These are phyloP conservation scores for Corynespora cassiicola DNA, from an alignment of 2,329 filamentous ascomycete species.

Conservation along the genomic window DNA sequence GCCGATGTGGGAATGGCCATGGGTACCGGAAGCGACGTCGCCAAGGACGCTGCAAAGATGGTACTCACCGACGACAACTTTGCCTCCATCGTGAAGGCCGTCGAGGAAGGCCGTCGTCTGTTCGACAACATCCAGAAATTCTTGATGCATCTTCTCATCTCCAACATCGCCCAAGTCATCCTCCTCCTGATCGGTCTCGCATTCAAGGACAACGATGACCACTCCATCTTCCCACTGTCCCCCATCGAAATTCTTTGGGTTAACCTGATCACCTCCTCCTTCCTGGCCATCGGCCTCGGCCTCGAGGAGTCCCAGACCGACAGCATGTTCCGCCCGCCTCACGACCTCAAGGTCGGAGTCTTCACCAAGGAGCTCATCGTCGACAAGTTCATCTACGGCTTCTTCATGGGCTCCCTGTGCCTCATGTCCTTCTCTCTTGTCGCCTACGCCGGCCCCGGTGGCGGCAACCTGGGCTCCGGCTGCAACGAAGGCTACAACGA, in stretches of 20 bases:
- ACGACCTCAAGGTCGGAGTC: slow-evolving; percentile 50
- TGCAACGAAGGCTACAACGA: slow-evolving; percentile 54
- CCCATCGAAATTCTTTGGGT: slow-evolving; percentile 57
- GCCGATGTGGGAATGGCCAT: slow-evolving; percentile 53
- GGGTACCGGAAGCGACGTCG: slow-evolving; percentile 49
- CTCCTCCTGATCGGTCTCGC: slow-evolving; percentile 55
- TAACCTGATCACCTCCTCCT: slow-evolving; percentile 55
- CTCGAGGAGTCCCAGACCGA: slow-evolving; percentile 54
- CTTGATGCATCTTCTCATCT: slow-evolving; percentile 56
- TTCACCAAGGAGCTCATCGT: slow-evolving; percentile 55
- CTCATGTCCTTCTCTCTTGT: slow-evolving; percentile 54
- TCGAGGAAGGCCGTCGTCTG: slow-evolving; percentile 48
- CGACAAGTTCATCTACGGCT: slow-evolving; percentile 57
- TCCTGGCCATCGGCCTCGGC: slow-evolving; percentile 55
- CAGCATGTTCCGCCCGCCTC: slow-evolving; percentile 55
- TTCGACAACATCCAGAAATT: slow-evolving; percentile 54
- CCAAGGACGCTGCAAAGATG: slow-evolving; percentile 50
- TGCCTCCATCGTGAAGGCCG: slow-evolving; percentile 49
- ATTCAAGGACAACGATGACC: slow-evolving; percentile 52
- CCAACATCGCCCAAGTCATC: slow-evolving; percentile 56
- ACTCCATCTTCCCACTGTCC: slow-evolving; percentile 54
- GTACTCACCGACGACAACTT: slow-evolving; percentile 51
- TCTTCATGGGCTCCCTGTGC: slow-evolving; percentile 53
- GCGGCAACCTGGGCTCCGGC: slow-evolving; percentile 50
- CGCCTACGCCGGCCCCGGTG: slow-evolving; percentile 49